Evolutionary conservation across 441 rosid species (phyloP).

Genomic region (Sinapis alba): DNA sequence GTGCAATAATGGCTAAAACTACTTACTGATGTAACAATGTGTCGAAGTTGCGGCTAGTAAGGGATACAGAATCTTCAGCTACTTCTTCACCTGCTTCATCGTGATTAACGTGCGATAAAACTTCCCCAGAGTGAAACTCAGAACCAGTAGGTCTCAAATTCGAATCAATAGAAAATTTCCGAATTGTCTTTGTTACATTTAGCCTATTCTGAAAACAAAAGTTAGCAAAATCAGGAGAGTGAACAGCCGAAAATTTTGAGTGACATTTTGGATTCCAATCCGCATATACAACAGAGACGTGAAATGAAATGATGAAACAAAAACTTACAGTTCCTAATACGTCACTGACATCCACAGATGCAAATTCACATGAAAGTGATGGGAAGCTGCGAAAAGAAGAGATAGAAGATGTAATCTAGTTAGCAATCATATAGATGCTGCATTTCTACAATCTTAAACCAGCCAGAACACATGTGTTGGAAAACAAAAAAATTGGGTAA

Average conservation of each 20-base stretch:
- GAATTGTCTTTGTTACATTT: conserved; percentile 92
- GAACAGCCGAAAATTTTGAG: neutral
- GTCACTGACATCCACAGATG: conserved; percentile 92
- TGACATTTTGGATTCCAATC: neutral
- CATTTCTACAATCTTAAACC: neutral
- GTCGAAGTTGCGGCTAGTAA: conserved; percentile 72
- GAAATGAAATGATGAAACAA: conserved; percentile 19
- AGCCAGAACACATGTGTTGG: neutral
- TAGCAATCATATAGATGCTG: conserved; percentile 37
- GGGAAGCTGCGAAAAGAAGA: conserved; percentile 79
- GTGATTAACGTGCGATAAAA: conserved; percentile 64
- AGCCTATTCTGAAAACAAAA: conserved; percentile 86
- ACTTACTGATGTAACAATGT: conserved; percentile 75
- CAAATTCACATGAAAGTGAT: conserved; percentile 96
- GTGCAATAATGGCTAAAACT: neutral
- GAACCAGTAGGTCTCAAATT: conserved; percentile 78
- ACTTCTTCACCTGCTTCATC: conserved; percentile 74
- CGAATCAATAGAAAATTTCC: conserved; percentile 86
- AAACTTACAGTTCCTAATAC: conserved; percentile 98
- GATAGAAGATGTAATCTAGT: conserved; percentile 21
- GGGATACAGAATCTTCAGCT: conserved; percentile 64
- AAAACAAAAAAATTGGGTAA: neutral
- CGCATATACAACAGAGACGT: conserved; percentile 2
- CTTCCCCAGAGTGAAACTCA: conserved; percentile 80
- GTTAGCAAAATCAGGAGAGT: conserved; percentile 24